Percentiles rank a stretch among this genome's conserved stretches.
These are phyloP conservation scores for Candida bentonensis DNA, from an alignment of 805 yeast species.

Conservation along the genomic window DNA sequence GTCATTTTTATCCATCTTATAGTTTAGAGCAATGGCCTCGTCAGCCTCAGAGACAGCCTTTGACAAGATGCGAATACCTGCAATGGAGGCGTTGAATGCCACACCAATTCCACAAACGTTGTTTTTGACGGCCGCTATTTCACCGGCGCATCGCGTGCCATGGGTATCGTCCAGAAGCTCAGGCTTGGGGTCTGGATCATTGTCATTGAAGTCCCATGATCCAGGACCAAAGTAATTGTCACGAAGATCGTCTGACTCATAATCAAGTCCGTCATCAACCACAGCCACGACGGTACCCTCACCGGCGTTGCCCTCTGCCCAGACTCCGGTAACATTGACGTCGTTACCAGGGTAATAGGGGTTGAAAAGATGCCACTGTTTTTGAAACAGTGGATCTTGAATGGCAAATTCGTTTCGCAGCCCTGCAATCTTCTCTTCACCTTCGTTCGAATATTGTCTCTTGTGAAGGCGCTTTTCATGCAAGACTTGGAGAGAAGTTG, in stretches of 20 bases:
- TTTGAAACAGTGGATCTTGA: slow-evolving; percentile 65
- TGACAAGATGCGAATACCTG: slow-evolving; percentile 82
- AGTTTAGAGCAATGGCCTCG: slow-evolving; percentile 79
- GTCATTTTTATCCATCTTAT: slow-evolving; percentile 71
- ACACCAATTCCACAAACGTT: slow-evolving; percentile 92
- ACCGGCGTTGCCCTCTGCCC: slow-evolving; percentile 76
- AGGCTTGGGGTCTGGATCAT: slow-evolving; percentile 65
- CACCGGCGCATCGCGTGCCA: slow-evolving; percentile 97
- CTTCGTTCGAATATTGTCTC: slow-evolving; percentile 7
- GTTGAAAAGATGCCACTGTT: slow-evolving; percentile 91
- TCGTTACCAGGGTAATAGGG: slow-evolving; percentile 63
- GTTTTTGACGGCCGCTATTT: slow-evolving; percentile 75
- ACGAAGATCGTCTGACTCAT: slow-evolving; percentile 56
- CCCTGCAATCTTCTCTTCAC: slow-evolving; percentile 3
- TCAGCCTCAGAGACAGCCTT: slow-evolving; percentile 71
- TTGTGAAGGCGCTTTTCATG: slow-evolving; percentile 8
- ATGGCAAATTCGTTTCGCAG: slow-evolving; percentile 44
- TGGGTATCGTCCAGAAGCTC: slow-evolving; percentile 71
- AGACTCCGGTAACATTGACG: slow-evolving; percentile 71
- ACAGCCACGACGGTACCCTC: slow-evolving; percentile 72
- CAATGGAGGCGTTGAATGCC: slow-evolving; percentile 74
- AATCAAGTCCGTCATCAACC: slow-evolving; percentile 90
- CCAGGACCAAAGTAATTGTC: slow-evolving; percentile 53
- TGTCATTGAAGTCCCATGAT: slow-evolving; percentile 86
- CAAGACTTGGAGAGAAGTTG: slow-evolving; percentile 19